These are phyloP conservation scores for Populus simonii DNA, from an alignment of 345 rosid genomes.

Conservation along the genomic window DNA sequence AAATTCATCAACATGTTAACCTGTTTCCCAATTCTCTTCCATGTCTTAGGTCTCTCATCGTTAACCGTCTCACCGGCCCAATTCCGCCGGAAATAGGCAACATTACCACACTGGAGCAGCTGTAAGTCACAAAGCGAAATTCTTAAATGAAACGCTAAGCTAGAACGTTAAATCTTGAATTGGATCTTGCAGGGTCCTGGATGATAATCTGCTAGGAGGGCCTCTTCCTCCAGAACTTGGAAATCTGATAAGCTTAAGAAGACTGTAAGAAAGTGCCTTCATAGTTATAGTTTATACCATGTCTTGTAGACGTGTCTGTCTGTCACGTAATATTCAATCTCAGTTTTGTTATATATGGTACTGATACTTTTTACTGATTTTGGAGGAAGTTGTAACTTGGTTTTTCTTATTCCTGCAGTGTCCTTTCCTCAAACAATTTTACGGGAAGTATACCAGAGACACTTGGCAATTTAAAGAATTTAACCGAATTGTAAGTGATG, in stretches of 20 bases:
- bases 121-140: conserved; percentile 45
- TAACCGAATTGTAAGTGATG: conserved; percentile 65
- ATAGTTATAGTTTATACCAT: no score
- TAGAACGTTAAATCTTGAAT: neutral
- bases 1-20: neutral
- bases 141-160: neutral
- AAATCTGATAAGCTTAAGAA: conserved; percentile 41
- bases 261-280: conserved; percentile 46
- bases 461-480: conserved; percentile 53
- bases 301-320: no score
- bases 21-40: neutral
- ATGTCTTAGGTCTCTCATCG: conserved; percentile 45
- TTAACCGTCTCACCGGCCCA: conserved; percentile 62
- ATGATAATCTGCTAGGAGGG: conserved; percentile 60
- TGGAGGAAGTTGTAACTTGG: neutral
- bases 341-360: no score
- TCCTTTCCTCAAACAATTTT: conserved; percentile 70
- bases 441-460: conserved; percentile 67
- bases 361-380: neutral
- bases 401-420: conserved; percentile 29
- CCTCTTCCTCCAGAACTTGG: conserved; percentile 61
- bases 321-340: no score
- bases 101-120: conserved; percentile 43
- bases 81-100: conserved; percentile 60
- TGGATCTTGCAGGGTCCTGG: conserved; percentile 49